Evolutionary conservation across 345 rosid species (phyloP).

Genomic region (Sapria himalayana): DNA sequence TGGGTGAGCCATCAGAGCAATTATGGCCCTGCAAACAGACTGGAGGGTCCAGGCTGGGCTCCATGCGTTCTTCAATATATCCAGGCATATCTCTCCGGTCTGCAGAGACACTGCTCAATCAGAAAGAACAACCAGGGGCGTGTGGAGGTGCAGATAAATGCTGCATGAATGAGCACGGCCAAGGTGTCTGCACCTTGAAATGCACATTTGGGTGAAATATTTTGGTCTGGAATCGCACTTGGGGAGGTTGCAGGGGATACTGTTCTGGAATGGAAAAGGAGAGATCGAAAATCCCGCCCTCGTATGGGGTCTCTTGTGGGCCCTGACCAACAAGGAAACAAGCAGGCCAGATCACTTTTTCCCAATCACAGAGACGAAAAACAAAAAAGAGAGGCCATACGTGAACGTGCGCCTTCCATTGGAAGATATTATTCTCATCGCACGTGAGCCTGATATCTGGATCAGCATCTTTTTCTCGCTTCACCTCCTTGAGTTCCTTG

Average conservation of each 20-base stretch:
- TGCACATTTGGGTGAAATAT: slow-evolving; percentile 98
- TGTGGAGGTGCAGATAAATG: no score
- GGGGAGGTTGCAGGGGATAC: slow-evolving; percentile 96
- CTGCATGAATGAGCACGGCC: no score
- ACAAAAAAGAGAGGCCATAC: slow-evolving; percentile 22
- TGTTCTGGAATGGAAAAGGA: slow-evolving; percentile 90
- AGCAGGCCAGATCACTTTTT: neutral
- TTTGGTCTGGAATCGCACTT: slow-evolving; percentile 90
- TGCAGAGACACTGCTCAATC: slow-evolving; percentile 13
- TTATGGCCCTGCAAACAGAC: slow-evolving; percentile 94
- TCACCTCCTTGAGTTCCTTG: slow-evolving; percentile 95
- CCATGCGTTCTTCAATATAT: slow-evolving; percentile 98
- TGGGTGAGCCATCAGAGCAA: slow-evolving; percentile 96
- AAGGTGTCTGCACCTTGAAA: slow-evolving; percentile 62
- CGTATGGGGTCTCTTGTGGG: slow-evolving; percentile 93
- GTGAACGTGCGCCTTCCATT: slow-evolving; percentile 98
- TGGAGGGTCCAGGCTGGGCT: slow-evolving; percentile 99
- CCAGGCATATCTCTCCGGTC: slow-evolving; percentile 96
- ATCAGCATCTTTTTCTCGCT: slow-evolving; percentile 77
- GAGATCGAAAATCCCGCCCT: slow-evolving; percentile 93
- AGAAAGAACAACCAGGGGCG: slow-evolving; percentile 1
- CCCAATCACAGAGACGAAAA: neutral
- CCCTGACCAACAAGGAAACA: slow-evolving; percentile 24
- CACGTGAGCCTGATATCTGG: slow-evolving; percentile 87
- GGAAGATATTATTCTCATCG: slow-evolving; percentile 88